These are phyloP conservation scores for Podosphaera fusca DNA, from an alignment of 2,329 filamentous ascomycete species.

Conservation along the genomic window DNA sequence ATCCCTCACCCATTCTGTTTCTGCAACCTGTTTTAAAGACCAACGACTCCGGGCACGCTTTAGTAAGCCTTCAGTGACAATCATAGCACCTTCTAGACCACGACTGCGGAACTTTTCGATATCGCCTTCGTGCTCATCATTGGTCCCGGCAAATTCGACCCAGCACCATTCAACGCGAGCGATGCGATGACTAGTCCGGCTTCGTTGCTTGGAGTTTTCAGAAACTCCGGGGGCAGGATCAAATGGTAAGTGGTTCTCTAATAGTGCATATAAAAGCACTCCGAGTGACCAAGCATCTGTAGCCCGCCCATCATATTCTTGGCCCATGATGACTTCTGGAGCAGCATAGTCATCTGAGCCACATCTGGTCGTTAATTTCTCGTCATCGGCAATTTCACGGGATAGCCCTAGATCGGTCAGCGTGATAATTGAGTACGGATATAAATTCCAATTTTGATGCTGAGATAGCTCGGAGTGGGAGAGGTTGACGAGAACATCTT, in stretches of 20 bases:
- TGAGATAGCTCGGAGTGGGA: slow-evolving; percentile 38
- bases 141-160: slow-evolving; percentile 62
- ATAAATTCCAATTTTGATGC: slow-evolving; percentile 42
- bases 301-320: slow-evolving; percentile 75
- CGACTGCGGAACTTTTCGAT: slow-evolving; percentile 34
- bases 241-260: slow-evolving; percentile 84
- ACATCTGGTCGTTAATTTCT: slow-evolving; percentile 79
- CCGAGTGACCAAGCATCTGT: slow-evolving; percentile 92
- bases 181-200: slow-evolving; percentile 77
- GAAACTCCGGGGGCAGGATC: slow-evolving; percentile 67
- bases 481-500: slow-evolving; percentile 81
- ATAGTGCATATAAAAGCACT: slow-evolving; percentile 74
- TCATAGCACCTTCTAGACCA: slow-evolving; percentile 51
- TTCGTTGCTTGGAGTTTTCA: slow-evolving; percentile 52
- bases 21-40: slow-evolving; percentile 48
- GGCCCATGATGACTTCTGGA: slow-evolving; percentile 85
- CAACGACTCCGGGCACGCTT: slow-evolving; percentile 64
- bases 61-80: slow-evolving; percentile 63
- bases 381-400: slow-evolving; percentile 60
- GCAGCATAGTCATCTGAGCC: slow-evolving; percentile 95
- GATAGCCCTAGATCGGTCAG: slow-evolving; percentile 83
- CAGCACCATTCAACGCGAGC: slow-evolving; percentile 90
- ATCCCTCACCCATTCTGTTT: slow-evolving; percentile 50
- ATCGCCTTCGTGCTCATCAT: slow-evolving; percentile 63
- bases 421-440: slow-evolving; percentile 66